A percentile compares a stretch with the other conserved stretches of the same genome.
phyloP scores from a whole-genome alignment of 768 basidiomycete genomes.

The Tricholoma flavovirens region DNA sequence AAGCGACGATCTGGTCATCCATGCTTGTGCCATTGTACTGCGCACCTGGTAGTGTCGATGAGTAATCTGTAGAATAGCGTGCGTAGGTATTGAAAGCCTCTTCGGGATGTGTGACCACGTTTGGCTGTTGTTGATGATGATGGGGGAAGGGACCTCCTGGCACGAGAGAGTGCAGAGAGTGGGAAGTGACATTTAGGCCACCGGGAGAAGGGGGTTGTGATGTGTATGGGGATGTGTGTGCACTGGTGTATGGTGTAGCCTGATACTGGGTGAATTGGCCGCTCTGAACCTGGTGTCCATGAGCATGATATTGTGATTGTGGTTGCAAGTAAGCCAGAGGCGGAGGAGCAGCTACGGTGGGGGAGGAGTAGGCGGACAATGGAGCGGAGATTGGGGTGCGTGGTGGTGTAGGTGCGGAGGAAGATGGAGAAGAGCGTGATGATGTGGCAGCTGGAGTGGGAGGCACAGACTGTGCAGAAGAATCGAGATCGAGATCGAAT shows the following conservation, averaged over 20 bases:
- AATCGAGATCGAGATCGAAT: conserved; percentile 50
- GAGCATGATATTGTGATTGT: conserved; percentile 9
- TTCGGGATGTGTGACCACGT: conserved; percentile 33
- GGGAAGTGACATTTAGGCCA: conserved; percentile 28
- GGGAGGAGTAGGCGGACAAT: conserved; percentile 35
- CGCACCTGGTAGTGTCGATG: conserved; percentile 56
- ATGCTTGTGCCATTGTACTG: conserved; percentile 34
- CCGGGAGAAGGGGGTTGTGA: conserved; percentile 45
- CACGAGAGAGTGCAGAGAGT: conserved; percentile 1
- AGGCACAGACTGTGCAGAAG: conserved; percentile 24
- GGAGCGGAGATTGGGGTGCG: conserved; percentile 50
- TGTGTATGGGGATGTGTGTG: conserved; percentile 31
- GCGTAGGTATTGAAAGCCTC: conserved; percentile 69
- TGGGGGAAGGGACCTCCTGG: conserved; percentile 11
- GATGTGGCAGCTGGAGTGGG: conserved; percentile 18
- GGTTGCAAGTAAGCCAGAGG: conserved; percentile 13
- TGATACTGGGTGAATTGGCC: conserved; percentile 27
- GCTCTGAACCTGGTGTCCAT: conserved; percentile 17
- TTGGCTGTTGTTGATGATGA: conserved; percentile 6
- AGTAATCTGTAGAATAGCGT: conserved; percentile 58
- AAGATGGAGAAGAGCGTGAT: conserved; percentile 36
- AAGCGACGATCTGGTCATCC: conserved; percentile 25
- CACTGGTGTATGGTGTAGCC: conserved; percentile 11
- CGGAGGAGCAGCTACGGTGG: conserved; percentile 12
- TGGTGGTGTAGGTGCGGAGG: conserved; percentile 39